These are phyloP conservation scores for Cyberlindnera japonica DNA, from an alignment of 805 yeast species.

Conservation along the genomic window DNA sequence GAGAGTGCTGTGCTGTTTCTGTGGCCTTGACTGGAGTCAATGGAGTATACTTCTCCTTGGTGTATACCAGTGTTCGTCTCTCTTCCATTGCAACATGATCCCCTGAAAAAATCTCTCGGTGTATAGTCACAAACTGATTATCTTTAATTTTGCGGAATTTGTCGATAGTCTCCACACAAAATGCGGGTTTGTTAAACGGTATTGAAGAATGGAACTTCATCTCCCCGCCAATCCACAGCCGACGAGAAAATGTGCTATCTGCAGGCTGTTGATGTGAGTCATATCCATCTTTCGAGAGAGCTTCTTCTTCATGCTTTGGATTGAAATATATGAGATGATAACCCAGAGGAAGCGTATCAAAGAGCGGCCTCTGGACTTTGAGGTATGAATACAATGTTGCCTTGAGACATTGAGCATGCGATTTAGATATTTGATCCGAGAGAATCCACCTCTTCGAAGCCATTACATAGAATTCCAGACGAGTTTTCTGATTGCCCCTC, in stretches of 20 bases:
- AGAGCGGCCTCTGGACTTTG: conserved; percentile 22
- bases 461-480: too few species aligned
- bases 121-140: conserved; percentile 51
- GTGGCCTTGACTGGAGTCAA: neutral
- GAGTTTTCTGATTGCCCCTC: too few species aligned
- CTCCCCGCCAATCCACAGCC: conserved; percentile 81
- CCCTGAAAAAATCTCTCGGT: conserved; percentile 41
- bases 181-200: conserved; percentile 34
- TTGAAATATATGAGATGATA: conserved; percentile 67
- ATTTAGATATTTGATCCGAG: conserved; percentile 16
- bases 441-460: conserved; percentile 20
- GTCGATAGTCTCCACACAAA: conserved; percentile 52
- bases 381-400: conserved; percentile 25
- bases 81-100: conserved; percentile 41
- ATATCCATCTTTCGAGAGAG: conserved; percentile 71
- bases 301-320: conserved; percentile 45
- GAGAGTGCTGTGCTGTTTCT: conserved; percentile 24
- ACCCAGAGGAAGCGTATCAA: conserved; percentile 40
- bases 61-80: conserved; percentile 57
- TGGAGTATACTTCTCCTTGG: conserved; percentile 34
- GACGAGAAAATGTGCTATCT: conserved; percentile 39
- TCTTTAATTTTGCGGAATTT: conserved; percentile 34
- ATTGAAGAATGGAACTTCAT: conserved; percentile 41
- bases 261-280: conserved; percentile 55
- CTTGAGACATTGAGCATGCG: conserved; percentile 24